Evolutionary conservation across 2,329 filamentous ascomycete genomes (phyloP).

Genomic region (Alternaria metachromatica): DNA sequence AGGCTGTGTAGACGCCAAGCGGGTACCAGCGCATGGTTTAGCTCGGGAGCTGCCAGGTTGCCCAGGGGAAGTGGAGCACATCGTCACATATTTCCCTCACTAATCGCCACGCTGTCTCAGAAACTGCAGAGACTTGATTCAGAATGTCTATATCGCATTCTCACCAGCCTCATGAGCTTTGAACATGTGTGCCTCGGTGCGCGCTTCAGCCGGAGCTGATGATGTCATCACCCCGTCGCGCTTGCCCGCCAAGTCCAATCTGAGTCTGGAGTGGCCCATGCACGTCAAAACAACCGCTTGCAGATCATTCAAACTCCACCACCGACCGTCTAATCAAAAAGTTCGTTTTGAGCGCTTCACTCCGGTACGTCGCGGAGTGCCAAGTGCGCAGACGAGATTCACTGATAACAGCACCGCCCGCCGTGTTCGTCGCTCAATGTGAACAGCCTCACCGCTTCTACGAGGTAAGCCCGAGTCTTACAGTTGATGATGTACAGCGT

Average conservation of each 20-base stretch:
- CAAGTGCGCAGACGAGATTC: not conserved
- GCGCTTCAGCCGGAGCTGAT: not conserved
- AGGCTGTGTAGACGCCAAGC: constrained; percentile 7
- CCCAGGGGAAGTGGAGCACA: constrained; percentile 3
- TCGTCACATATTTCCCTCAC: constrained; percentile 7
- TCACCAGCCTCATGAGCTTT: not conserved
- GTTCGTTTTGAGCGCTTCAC: not conserved
- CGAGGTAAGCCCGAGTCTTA: not conserved
- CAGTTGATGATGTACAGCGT: not conserved
- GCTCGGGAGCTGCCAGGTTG: not conserved
- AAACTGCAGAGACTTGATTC: not conserved
- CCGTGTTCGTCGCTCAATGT: not conserved
- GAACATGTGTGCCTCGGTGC: not conserved
- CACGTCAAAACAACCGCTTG: constrained; percentile 1
- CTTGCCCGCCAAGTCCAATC: not conserved
- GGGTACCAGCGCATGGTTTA: not conserved
- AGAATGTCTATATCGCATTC: accelerated
- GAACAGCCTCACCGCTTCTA: not conserved
- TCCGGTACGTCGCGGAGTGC: not conserved
- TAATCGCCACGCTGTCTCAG: not conserved
- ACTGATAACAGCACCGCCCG: not conserved
- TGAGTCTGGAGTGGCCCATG: not conserved
- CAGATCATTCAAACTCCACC: not conserved
- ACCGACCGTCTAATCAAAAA: not conserved
- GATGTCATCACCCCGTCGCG: not conserved